These are phyloP conservation scores for Stentor roeselii DNA, from an alignment of 73 alveolate genomes.

Conservation along the genomic window DNA sequence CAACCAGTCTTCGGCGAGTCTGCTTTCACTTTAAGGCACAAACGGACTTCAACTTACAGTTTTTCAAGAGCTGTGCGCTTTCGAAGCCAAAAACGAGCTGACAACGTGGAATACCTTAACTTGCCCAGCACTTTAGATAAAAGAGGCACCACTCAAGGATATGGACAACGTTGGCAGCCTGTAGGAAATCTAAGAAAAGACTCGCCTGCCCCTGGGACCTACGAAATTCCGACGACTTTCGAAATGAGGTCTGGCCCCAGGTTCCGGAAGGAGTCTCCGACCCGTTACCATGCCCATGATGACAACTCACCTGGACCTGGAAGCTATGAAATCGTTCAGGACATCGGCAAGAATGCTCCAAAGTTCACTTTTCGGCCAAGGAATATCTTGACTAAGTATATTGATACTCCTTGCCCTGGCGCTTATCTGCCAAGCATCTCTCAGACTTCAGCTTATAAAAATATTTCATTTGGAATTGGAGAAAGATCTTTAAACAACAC, in stretches of 20 bases:
- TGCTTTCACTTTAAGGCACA: not conserved
- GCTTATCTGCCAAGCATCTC: not conserved
- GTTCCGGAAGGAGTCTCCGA: not conserved
- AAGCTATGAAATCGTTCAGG: not conserved
- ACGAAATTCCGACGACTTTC: not conserved
- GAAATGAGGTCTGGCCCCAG: not conserved
- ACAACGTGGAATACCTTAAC: not conserved
- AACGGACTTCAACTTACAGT: not conserved
- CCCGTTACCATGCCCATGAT: not conserved
- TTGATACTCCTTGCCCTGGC: not conserved
- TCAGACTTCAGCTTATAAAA: not conserved
- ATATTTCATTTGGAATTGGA: conserved; percentile 12
- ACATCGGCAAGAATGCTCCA: not conserved
- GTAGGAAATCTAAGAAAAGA: not conserved
- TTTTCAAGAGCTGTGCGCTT: conserved; percentile 1
- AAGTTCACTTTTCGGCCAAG: conserved; percentile 14
- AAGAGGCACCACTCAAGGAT: not conserved
- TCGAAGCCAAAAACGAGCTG: not conserved
- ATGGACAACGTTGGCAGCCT: conserved; percentile 15
- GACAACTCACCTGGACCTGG: conserved; percentile 24
- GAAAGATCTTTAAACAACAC: not conserved
- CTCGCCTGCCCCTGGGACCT: conserved; percentile 1
- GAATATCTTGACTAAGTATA: not conserved
- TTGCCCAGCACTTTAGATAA: not conserved
- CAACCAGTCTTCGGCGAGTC: not conserved